These are phyloP conservation scores for Dactylellina haptotyla DNA, from an alignment of 2,329 filamentous ascomycete species.

Conservation along the genomic window DNA sequence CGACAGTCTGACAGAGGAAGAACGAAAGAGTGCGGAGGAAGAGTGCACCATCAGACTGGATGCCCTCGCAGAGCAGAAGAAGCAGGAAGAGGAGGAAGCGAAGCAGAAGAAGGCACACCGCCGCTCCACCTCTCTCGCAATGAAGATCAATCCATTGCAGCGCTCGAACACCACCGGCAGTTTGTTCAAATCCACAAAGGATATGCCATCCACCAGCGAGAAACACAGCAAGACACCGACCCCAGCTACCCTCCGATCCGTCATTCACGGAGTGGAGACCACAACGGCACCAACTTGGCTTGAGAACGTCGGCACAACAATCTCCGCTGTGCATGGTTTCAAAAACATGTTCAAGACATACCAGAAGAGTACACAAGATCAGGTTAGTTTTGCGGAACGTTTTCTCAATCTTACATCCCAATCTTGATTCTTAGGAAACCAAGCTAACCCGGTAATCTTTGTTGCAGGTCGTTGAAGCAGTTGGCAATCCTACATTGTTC, in stretches of 20 bases:
- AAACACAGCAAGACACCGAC: conserved; percentile 5
- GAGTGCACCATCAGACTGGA: conserved; percentile 17
- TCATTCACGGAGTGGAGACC: conserved; percentile 56
- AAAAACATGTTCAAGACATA: conserved; percentile 53
- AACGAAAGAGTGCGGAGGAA: conserved; percentile 39
- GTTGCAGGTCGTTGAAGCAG: conserved; percentile 22
- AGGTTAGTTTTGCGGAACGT: conserved; percentile 15
- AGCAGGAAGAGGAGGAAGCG: conserved; percentile 29
- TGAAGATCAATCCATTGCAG: conserved; percentile 13
- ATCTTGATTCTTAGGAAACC: neutral
- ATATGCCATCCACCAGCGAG: neutral
- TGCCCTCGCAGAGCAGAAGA: conserved; percentile 17
- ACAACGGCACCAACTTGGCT: conserved; percentile 56
- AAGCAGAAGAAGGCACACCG: conserved; percentile 27
- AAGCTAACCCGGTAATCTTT: conserved; percentile 9
- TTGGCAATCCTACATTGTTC: conserved; percentile 39
- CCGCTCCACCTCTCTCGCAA: conserved; percentile 16
- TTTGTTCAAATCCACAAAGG: conserved; percentile 39
- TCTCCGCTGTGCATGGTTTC: conserved; percentile 35
- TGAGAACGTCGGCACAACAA: conserved; percentile 52
- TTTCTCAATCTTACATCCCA: neutral
- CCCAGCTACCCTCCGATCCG: conserved; percentile 20
- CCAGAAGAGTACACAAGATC: conserved; percentile 45
- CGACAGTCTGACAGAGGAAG: conserved; percentile 42
- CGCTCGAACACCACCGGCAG: conserved; percentile 42